A percentile compares a stretch with the other conserved stretches of the same genome.
Conservation (phyloP, 2,329 filamentous ascomycete genomes). For the Chlorencoelia australis region DNA sequence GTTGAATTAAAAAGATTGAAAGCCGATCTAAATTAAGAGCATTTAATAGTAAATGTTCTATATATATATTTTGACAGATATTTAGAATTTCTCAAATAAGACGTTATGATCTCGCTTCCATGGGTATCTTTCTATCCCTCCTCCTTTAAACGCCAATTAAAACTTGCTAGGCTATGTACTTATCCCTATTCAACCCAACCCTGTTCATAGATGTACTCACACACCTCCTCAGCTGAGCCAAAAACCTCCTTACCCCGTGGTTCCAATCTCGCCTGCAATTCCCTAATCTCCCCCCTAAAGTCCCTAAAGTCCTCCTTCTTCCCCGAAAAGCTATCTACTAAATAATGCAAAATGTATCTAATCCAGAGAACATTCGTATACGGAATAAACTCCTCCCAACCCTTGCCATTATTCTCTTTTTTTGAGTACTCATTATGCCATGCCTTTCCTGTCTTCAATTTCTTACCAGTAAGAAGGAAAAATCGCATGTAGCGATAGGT, state of each 20-base stretch:
- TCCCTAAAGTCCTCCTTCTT: too few relatives aligned
- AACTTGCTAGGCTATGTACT: neutral
- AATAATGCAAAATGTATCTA: constrained; percentile 29
- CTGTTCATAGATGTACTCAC: neutral
- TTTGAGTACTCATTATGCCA: constrained; percentile 11
- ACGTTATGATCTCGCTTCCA: neutral
- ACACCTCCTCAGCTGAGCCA: neutral
- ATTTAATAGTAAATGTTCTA: too few relatives aligned
- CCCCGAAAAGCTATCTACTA: too few relatives aligned
- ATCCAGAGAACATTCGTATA: constrained; percentile 60
- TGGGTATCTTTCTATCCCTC: neutral
- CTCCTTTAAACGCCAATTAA: neutral
- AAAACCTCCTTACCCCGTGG: neutral
- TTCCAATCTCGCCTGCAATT: neutral
- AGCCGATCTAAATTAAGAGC: too few relatives aligned
- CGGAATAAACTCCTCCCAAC: constrained; percentile 45
- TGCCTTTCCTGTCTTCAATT: constrained; percentile 6
- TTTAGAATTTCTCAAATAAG: neutral
- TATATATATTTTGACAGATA: neutral
- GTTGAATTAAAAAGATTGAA: too few relatives aligned
- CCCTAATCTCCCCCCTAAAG: neutral
- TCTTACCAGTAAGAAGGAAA: constrained; percentile 14
- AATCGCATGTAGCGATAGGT: constrained; percentile 44
- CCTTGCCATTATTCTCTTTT: constrained; percentile 10
- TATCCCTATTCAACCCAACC: neutral